These are phyloP conservation scores for Pythium aquatile DNA, from an alignment of 352 stramenopile genomes.

Conservation along the genomic window DNA sequence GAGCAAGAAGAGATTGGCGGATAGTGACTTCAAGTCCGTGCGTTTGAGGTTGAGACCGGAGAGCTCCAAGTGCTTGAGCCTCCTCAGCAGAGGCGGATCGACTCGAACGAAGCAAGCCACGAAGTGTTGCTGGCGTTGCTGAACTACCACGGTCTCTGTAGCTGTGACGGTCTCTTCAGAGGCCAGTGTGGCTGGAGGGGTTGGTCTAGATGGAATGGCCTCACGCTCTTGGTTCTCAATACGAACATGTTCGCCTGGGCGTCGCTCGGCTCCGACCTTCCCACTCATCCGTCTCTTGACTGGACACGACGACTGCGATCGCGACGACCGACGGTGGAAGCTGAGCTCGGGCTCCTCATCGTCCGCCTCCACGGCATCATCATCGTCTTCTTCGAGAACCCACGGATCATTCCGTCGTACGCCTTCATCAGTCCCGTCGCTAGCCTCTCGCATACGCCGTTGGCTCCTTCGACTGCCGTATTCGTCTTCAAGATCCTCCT, in stretches of 20 bases:
- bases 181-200: background rate
- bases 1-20: constrained; percentile 33
- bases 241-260: background rate
- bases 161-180: background rate
- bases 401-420: background rate
- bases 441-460: background rate
- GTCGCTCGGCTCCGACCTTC: background rate
- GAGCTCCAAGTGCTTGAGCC: constrained; percentile 31
- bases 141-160: background rate
- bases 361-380: background rate
- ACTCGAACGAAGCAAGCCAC: constrained; percentile 32
- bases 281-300: background rate
- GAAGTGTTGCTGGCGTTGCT: constrained; percentile 24
- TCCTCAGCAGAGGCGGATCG: constrained; percentile 29
- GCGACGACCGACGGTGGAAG: background rate
- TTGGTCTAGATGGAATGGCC: background rate
- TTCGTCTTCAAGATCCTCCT: background rate
- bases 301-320: background rate
- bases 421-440: background rate
- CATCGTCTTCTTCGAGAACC: background rate
- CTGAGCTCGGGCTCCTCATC: constrained; percentile 3
- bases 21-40: constrained; percentile 25
- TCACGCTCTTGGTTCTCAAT: background rate
- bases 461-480: background rate
- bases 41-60: constrained; percentile 27